Percentiles rank a stretch among this genome's conserved stretches.
Evolutionary conservation across 2,329 filamentous ascomycete species (phyloP).

Genomic region (Salinomyces thailandicus): DNA sequence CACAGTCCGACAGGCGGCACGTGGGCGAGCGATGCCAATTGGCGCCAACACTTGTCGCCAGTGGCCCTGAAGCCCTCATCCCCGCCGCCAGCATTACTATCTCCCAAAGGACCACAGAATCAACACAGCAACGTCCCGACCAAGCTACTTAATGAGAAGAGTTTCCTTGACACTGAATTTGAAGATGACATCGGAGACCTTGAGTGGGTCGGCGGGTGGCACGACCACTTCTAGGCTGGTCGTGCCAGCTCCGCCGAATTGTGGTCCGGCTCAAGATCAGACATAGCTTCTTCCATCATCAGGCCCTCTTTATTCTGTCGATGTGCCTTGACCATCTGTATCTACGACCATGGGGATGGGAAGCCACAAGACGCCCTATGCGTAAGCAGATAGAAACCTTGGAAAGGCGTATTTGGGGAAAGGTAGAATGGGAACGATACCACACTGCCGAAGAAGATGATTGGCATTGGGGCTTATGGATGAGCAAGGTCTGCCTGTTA

Average conservation of each 20-base stretch:
- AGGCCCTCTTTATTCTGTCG: constrained; percentile 4
- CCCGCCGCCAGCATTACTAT: constrained; percentile 6
- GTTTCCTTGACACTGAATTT: constrained; percentile 26
- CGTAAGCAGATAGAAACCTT: too few relatives aligned
- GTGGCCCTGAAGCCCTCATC: constrained; percentile 9
- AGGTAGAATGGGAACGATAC: constrained; percentile 1
- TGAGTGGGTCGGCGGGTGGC: constrained; percentile 94
- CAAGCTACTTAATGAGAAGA: constrained; percentile 13
- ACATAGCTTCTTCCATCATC: constrained; percentile 9
- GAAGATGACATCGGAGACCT: constrained; percentile 62
- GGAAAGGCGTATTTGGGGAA: not conserved
- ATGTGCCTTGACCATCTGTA: constrained; percentile 5
- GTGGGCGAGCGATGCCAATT: constrained; percentile 40
- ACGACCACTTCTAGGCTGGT: constrained; percentile 25
- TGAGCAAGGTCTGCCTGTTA: not conserved
- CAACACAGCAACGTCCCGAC: constrained; percentile 18
- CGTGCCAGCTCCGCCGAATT: constrained; percentile 29
- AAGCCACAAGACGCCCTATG: too few relatives aligned
- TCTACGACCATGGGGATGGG: too few relatives aligned
- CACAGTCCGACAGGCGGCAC: constrained; percentile 13
- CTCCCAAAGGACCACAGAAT: constrained; percentile 9
- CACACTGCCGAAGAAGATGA: not conserved
- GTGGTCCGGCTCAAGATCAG: constrained; percentile 30
- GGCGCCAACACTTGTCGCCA: constrained; percentile 34
- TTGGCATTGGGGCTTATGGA: too few relatives aligned